Conservation (phyloP, 2,329 filamentous ascomycete species). For the Clonostachys rosea region DNA sequence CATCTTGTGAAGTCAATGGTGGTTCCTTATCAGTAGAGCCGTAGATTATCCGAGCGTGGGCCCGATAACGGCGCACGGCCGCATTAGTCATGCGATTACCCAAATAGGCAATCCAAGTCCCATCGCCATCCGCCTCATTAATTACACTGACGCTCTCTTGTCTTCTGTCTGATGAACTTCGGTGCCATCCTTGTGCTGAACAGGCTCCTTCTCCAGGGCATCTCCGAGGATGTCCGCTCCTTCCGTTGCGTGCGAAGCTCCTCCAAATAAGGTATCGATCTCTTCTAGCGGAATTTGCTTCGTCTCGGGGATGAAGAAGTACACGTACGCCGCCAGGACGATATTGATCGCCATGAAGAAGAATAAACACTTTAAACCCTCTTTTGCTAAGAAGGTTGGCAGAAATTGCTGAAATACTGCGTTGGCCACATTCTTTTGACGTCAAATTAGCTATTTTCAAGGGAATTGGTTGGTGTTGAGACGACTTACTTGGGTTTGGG, state of each 20-base stretch:
- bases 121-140: too few relatives aligned
- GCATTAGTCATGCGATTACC: too few relatives aligned
- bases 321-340: conserved; percentile 42
- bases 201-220: not conserved
- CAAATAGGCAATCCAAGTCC: too few relatives aligned
- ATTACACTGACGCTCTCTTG: too few relatives aligned
- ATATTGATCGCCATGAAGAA: conserved; percentile 28
- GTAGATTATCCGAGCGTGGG: too few relatives aligned
- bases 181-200: not conserved
- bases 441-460: not conserved
- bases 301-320: conserved; percentile 45
- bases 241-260: conserved; percentile 1
- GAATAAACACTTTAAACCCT: conserved; percentile 34
- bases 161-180: too few relatives aligned
- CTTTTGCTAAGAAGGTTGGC: conserved; percentile 59
- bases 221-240: conserved; percentile 3
- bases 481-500: conserved; percentile 30
- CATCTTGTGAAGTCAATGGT: too few relatives aligned
- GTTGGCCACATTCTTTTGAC: conserved; percentile 45
- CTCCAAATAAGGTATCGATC: conserved; percentile 57
- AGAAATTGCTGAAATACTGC: conserved; percentile 68
- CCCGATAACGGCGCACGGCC: too few relatives aligned
- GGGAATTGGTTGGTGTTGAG: not conserved
- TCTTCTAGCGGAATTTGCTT: conserved; percentile 54
- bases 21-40: too few relatives aligned